phyloP scores from a whole-genome alignment of 371 early-diverging fungal genomes.

The Mortierella sp. region DNA sequence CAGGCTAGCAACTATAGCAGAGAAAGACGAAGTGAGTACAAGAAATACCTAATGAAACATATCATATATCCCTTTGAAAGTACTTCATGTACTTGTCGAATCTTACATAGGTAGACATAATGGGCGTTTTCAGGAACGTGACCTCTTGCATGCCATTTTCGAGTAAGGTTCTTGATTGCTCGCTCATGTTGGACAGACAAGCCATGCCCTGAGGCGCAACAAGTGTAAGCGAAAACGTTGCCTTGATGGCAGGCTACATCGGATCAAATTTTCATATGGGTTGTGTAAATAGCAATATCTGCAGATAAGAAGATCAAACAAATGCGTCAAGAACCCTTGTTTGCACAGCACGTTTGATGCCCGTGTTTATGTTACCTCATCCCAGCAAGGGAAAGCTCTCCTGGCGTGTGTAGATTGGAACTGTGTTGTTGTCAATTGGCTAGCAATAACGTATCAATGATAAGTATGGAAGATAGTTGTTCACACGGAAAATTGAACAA shows the following conservation, averaged over 20 bases:
- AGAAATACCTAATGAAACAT: neutral
- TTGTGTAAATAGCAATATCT: neutral
- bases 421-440: conserved; percentile 85
- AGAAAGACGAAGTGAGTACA: neutral
- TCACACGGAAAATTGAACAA: neutral
- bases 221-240: conserved; percentile 90
- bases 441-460: neutral
- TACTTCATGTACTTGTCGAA: neutral
- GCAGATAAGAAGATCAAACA: neutral
- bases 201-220: conserved; percentile 73
- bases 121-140: conserved; percentile 84
- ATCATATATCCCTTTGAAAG: neutral
- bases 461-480: neutral
- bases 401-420: conserved; percentile 95
- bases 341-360: neutral
- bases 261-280: neutral
- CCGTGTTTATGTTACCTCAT: conserved; percentile 66
- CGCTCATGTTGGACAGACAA: conserved; percentile 91
- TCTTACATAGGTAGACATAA: conserved; percentile 90
- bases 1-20: conserved; percentile 56
- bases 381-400: conserved; percentile 94
- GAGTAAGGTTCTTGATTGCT: conserved; percentile 57
- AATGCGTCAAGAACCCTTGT: too few relatives aligned
- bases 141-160: conserved; percentile 62
- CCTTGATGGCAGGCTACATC: conserved; percentile 81